Percentiles rank a stretch among this genome's conserved stretches.
Conservation (phyloP, 2,329 filamentous ascomycete genomes). For the Didymella glomerata region DNA sequence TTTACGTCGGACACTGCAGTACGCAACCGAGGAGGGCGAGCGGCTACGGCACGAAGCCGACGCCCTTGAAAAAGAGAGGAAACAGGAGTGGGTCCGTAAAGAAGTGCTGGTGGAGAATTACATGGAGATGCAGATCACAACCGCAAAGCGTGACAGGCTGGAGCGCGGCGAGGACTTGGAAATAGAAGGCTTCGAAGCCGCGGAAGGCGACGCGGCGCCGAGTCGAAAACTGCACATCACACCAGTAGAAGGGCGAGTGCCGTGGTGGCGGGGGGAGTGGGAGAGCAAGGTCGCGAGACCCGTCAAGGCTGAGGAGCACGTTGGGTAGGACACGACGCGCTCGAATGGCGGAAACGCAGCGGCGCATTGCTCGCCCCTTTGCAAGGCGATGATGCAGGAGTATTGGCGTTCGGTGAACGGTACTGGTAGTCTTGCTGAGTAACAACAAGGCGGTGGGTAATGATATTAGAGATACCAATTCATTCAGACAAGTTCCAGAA, state of each 20-base stretch:
- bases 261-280: constrained; percentile 49
- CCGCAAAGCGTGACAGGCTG: constrained; percentile 40
- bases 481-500: neutral
- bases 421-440: too few relatives aligned
- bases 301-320: constrained; percentile 3
- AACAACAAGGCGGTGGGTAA: neutral
- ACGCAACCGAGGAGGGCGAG: constrained; percentile 74
- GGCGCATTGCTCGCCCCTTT: neutral
- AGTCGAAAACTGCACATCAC: constrained; percentile 43
- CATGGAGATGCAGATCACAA: constrained; percentile 71
- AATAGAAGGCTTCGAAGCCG: constrained; percentile 21
- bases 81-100: constrained; percentile 80
- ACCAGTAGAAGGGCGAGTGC: constrained; percentile 34
- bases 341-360: too few relatives aligned
- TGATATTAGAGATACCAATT: neutral
- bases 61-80: constrained; percentile 70
- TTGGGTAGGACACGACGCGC: neutral
- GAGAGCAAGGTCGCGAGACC: constrained; percentile 11
- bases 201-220: constrained; percentile 50
- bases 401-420: neutral
- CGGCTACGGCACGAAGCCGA: constrained; percentile 71
- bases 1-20: constrained; percentile 71
- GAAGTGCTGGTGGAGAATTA: constrained; percentile 80
- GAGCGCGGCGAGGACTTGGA: constrained; percentile 50
- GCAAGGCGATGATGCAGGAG: neutral